Evolutionary conservation across 23 red algal genomes (phyloP), one percentile per base, ranked within the genome.

Genomic region (Gracilariopsis chorda): DNA sequence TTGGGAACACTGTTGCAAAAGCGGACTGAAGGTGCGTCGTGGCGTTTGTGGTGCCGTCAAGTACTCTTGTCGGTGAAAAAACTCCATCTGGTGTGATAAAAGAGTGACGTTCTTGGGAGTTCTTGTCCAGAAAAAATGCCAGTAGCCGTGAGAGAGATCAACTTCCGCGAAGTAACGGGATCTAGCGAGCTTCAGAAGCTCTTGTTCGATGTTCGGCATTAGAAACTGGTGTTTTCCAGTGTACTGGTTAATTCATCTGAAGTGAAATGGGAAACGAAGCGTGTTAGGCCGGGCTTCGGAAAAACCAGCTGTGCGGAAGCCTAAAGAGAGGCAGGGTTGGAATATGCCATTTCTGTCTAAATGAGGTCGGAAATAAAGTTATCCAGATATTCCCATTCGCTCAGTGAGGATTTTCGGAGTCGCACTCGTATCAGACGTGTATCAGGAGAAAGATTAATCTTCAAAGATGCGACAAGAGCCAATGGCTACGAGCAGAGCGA

Each of bases 241-340:
- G 37, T 43, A 37, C 4, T 7, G 0, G 20, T 83, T 83, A 5
- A 60, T 21, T 20, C 13, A 1, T 63, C 52, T 3, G 3, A 83
- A 43, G 58, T 83, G 13, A 16, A 83, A 49, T 36, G 78, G 59
- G 20, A 83, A 83, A 20, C 78, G 19, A 35, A 83, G 36, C 52
- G n/a, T n/a, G n/a, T n/a, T n/a, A n/a, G n/a, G n/a, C n/a, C n/a
- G n/a, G n/a, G n/a, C n/a, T n/a, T n/a, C n/a, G n/a, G n/a, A n/a
- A n/a, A n/a, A n/a, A n/a, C n/a, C n/a, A n/a, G n/a, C n/a, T n/a
- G n/a, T n/a, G n/a, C n/a, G n/a, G n/a, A n/a, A n/a, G n/a, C n/a
- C n/a, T n/a, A n/a, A n/a, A n/a, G n/a, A n/a, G n/a, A n/a, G n/a
- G n/a, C n/a, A n/a, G n/a, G n/a, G n/a, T n/a, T n/a, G n/a, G n/a